Base-by-base conservation (phyloP, 2,329 filamentous ascomycete genomes). In the Colletotrichum sp. region DNA sequence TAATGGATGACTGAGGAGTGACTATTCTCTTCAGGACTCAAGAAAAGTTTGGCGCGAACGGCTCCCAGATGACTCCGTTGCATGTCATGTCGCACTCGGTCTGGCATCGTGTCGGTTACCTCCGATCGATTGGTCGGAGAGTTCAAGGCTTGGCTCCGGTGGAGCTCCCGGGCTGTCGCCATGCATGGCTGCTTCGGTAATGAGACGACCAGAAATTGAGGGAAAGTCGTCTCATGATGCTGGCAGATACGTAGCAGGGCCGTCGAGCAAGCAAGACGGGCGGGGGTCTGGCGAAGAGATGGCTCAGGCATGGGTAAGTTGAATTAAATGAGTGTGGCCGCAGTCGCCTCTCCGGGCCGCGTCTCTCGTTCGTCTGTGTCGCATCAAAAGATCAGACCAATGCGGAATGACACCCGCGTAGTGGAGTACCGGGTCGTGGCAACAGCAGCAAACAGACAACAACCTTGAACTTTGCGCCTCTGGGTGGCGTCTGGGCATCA, bases 361-460 rank as follows among this genome's bases (percentile, higher is more conserved):
- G 70, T 68, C 44, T 76, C 59, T 63, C 63, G 63, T 68, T 72
- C 63, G 64, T 55, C 57, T 62, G 64, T 60, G 70, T 76, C 57
- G 73, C 64, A 69, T 69, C 44, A 49, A 69, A 59, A 65, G 70
- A 76, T 65, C 70, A 73, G 73, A 73, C 70, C 64, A 73, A 73
- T 65, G 57, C 70, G 73, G 73, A 76, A 73, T 69, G 73, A 73
- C 70, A 69, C 64, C 73, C 73, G 70, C 70, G 57, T 21, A 39
- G 69, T 73, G 73, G 64, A 64, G 57, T 59, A 18, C 32, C 39
- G 26, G 18, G 64, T 68, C 9, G 34, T 59, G 63, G 44, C 44
- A 36, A 60, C 44, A 21, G 28, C 15, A 64, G 59, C 64, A 64
- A 76, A 64, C 57, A 34, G 16, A 57, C n/a, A 59, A 44, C 63